Percentiles rank a stretch among this genome's conserved stretches.
These are phyloP conservation scores for Salvia splendens DNA, from an alignment of 257 asterid species.

Conservation along the genomic window DNA sequence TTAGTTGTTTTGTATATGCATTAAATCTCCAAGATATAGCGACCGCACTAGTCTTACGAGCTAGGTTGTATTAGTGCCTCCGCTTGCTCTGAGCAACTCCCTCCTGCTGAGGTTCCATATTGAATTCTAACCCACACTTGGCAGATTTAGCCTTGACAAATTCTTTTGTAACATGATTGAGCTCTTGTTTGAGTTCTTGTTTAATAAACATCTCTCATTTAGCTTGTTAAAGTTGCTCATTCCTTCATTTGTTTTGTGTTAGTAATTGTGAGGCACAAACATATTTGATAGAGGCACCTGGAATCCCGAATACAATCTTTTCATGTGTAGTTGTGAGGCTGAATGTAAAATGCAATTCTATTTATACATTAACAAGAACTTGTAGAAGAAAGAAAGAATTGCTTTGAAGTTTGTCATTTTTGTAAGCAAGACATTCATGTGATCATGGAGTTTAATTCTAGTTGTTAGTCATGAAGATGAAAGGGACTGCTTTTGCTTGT, in stretches of 20 bases:
- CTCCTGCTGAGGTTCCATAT: background rate
- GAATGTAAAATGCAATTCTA: background rate
- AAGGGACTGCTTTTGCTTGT: background rate
- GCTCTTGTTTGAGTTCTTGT: constrained; percentile 2
- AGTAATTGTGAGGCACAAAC: background rate
- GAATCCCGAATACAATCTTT: background rate
- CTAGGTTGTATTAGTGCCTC: background rate
- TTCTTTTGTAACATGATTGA: background rate
- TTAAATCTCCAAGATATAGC: background rate
- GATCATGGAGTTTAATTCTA: background rate
- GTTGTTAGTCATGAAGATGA: background rate
- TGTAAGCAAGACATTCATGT: background rate
- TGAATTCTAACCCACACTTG: background rate
- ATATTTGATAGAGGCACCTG: background rate
- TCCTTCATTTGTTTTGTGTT: background rate
- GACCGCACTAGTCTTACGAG: background rate
- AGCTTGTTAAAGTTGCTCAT: constrained; percentile 13
- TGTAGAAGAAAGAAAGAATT: background rate
- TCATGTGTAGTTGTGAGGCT: no score
- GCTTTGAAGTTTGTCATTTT: background rate
- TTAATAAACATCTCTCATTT: background rate
- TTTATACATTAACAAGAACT: constrained; percentile 8
- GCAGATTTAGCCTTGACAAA: background rate
- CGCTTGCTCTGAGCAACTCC: background rate
- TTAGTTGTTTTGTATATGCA: background rate